Evolutionary conservation across 805 yeast genomes (phyloP).

Genomic region (Pichia ethanolica): DNA sequence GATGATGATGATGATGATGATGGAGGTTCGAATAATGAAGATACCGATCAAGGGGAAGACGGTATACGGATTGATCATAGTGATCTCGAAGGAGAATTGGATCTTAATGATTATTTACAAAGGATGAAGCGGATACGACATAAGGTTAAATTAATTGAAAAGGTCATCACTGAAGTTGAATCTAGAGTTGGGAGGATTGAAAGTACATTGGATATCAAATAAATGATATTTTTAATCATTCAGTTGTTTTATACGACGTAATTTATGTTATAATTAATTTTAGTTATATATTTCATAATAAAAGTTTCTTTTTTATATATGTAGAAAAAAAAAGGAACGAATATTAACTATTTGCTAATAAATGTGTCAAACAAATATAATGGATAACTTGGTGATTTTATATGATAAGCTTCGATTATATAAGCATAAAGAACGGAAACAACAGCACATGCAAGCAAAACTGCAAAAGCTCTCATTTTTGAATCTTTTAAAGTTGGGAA

Average conservation of each 20-base stretch:
- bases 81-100: conserved; percentile 11
- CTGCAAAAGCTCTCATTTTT: conserved; percentile 42
- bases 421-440: conserved; percentile 56
- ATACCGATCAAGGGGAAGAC: conserved; percentile 8
- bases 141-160: conserved; percentile 18
- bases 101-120: conserved; percentile 16
- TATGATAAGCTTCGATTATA: conserved; percentile 55
- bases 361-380: conserved; percentile 36
- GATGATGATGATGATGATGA: not conserved
- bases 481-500: conserved; percentile 43
- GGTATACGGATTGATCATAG: conserved; percentile 12
- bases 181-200: conserved; percentile 26
- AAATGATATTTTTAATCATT: not conserved
- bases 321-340: not conserved
- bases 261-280: too few relatives aligned
- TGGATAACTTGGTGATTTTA: conserved; percentile 76
- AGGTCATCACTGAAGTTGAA: conserved; percentile 32
- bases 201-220: not conserved
- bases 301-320: not conserved
- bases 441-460: conserved; percentile 34
- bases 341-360: not conserved
- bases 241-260: too few relatives aligned
- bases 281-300: too few relatives aligned
- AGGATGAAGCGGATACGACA: conserved; percentile 21
- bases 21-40: not conserved